phyloP scores from a whole-genome alignment of 2,329 filamentous ascomycete genomes.

The Ceratocystis cacaofunesta region DNA sequence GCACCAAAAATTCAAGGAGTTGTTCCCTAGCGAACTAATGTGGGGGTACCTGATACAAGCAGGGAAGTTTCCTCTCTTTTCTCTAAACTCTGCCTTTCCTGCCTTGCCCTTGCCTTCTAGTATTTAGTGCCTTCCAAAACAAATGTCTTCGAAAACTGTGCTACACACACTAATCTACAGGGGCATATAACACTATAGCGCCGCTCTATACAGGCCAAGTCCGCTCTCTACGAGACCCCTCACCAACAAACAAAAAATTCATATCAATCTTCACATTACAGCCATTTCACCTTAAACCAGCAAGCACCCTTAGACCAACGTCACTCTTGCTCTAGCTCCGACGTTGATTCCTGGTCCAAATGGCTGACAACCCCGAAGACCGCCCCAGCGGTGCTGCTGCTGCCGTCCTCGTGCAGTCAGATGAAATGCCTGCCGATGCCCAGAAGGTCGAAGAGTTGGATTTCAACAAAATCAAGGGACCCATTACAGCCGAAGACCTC shows the following conservation, averaged over 20 bases:
- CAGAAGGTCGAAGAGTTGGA: constrained; percentile 79
- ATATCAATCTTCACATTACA: neutral
- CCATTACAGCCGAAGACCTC: constrained; percentile 75
- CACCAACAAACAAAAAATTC: neutral
- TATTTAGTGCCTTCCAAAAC: neutral
- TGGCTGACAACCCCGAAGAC: constrained; percentile 21
- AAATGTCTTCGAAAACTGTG: neutral
- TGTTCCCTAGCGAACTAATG: neutral
- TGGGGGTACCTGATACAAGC: neutral
- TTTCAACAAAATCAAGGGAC: constrained; percentile 65
- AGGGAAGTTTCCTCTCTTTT: neutral
- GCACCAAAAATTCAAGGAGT: neutral
- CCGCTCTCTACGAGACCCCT: neutral
- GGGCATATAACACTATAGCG: too few relatives aligned
- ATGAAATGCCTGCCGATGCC: constrained; percentile 63
- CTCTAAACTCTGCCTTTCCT: neutral
- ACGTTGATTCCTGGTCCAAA: neutral
- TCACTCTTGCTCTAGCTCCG: neutral
- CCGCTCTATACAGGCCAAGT: too few relatives aligned
- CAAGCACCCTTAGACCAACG: too few relatives aligned
- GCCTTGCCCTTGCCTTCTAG: neutral
- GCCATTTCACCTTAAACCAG: neutral
- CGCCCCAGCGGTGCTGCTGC: constrained; percentile 52
- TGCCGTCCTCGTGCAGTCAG: constrained; percentile 74
- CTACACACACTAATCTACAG: neutral